phyloP scores from a whole-genome alignment of 331 rosid genomes.

The Telfairia occidentalis region DNA sequence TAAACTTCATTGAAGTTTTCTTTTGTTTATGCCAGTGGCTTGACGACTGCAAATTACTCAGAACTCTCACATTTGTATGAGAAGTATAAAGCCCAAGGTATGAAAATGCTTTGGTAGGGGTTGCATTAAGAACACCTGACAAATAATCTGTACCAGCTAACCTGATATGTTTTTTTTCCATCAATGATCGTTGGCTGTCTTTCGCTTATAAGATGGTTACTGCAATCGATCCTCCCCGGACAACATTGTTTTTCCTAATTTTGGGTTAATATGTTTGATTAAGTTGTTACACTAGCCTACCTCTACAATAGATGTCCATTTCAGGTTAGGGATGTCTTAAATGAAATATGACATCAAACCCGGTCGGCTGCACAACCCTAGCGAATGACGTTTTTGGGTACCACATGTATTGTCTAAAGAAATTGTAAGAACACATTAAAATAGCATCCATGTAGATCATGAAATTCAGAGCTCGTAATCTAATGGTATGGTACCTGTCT shows the following conservation, averaged over 20 bases:
- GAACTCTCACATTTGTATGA: slow-evolving; percentile 77
- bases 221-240: background rate
- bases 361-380: background rate
- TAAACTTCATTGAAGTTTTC: slow-evolving; percentile 15
- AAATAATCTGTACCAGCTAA: background rate
- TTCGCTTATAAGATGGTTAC: background rate
- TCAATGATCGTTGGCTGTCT: background rate
- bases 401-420: background rate
- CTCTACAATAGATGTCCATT: background rate
- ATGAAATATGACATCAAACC: background rate
- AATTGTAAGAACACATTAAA: background rate
- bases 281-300: background rate
- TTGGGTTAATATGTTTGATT: background rate
- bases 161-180: background rate
- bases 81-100: slow-evolving; percentile 80
- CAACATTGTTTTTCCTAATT: background rate
- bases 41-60: slow-evolving; percentile 80
- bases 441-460: background rate
- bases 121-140: background rate
- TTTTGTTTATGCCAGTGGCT: slow-evolving; percentile 54
- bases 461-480: background rate
- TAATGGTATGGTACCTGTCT: too few relatives aligned
- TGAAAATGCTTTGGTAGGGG: background rate
- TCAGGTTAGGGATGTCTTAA: background rate
- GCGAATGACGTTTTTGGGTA: background rate